phyloP scores from a whole-genome alignment of 2,329 filamentous ascomycete species.

The Exophiala mesophila region DNA sequence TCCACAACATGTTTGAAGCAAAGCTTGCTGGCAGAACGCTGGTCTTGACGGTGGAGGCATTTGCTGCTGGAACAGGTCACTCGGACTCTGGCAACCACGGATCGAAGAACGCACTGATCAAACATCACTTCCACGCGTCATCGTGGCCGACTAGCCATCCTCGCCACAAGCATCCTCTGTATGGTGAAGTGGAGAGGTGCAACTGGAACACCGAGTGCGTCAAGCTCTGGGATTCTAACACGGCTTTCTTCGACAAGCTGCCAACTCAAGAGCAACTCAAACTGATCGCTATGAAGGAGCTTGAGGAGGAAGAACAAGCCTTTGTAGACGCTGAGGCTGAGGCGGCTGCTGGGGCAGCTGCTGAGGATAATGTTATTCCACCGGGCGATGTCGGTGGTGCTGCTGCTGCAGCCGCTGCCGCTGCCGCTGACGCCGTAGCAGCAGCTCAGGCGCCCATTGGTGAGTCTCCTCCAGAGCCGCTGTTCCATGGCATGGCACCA shows the following conservation, averaged over 20 bases:
- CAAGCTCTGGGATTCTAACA: constrained; percentile 60
- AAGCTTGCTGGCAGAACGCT: constrained; percentile 60
- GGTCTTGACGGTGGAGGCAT: constrained; percentile 65
- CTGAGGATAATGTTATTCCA: not conserved
- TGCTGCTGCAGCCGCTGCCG: not conserved
- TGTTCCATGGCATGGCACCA: not conserved
- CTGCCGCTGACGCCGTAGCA: not conserved
- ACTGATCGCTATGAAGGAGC: constrained; percentile 36
- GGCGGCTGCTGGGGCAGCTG: not conserved
- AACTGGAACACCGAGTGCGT: constrained; percentile 66
- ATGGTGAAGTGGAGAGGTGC: constrained; percentile 64
- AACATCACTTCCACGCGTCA: constrained; percentile 70
- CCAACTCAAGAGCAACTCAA: constrained; percentile 55
- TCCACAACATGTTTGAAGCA: constrained; percentile 62
- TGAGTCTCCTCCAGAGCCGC: not conserved
- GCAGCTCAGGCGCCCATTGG: not conserved
- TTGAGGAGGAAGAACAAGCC: constrained; percentile 11
- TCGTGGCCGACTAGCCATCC: constrained; percentile 65
- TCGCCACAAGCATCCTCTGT: constrained; percentile 62
- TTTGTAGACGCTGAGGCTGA: not conserved
- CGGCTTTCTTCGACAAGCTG: constrained; percentile 54
- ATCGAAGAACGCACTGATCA: constrained; percentile 60
- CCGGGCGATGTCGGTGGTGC: not conserved
- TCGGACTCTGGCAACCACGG: constrained; percentile 67
- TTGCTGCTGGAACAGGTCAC: constrained; percentile 68